A percentile compares a stretch with the other conserved stretches of the same genome.
Conservation (phyloP, 2,329 filamentous ascomycete genomes). For the Diaporthe citrichinensis region DNA sequence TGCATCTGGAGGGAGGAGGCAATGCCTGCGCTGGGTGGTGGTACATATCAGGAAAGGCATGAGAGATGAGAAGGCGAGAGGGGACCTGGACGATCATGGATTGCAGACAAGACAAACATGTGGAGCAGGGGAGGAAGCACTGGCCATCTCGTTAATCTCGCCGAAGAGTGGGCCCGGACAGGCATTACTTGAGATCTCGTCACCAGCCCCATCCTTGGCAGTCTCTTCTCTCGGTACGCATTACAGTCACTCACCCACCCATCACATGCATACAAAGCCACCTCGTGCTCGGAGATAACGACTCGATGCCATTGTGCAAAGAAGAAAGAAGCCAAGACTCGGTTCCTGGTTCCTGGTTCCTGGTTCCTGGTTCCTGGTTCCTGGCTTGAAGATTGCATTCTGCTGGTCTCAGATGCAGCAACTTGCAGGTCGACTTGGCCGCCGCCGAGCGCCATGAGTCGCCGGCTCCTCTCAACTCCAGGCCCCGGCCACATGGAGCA, state of each 20-base stretch:
- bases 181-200: conserved; percentile 1
- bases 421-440: not conserved
- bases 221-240: not conserved
- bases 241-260: not conserved
- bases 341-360: conserved; percentile 20
- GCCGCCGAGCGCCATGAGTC: conserved; percentile 24
- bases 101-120: not conserved
- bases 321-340: not conserved
- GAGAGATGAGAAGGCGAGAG: conserved; percentile 5
- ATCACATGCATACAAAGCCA: conserved; percentile 11
- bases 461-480: not conserved
- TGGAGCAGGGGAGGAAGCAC: not conserved
- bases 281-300: conserved; percentile 4
- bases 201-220: conserved; percentile 7
- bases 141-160: conserved; percentile 31
- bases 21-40: not conserved
- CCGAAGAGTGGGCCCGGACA: conserved; percentile 7
- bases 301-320: not conserved
- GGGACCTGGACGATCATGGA: not conserved
- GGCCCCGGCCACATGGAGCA: not conserved
- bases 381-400: not conserved
- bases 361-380: conserved; percentile 13
- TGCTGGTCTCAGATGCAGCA: not conserved
- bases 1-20: not conserved
- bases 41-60: conserved; percentile 6